These are phyloP conservation scores for Colletotrichum phormii DNA, from an alignment of 2,329 filamentous ascomycete genomes.

Conservation along the genomic window DNA sequence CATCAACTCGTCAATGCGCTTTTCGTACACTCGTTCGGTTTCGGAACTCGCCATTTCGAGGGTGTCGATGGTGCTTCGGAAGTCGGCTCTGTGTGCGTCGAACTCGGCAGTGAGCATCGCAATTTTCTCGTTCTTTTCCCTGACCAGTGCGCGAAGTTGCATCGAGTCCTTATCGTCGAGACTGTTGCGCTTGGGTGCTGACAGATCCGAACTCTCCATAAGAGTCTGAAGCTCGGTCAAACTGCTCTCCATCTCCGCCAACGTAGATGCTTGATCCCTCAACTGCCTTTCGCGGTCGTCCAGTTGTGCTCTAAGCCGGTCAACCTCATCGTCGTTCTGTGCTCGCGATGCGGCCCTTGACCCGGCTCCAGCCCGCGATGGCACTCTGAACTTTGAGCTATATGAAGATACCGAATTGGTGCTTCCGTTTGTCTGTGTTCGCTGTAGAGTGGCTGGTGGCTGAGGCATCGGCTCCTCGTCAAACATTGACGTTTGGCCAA, in stretches of 20 bases:
- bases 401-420: slow-evolving; percentile 67
- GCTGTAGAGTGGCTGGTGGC: slow-evolving; percentile 61
- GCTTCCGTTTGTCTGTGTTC: slow-evolving; percentile 65
- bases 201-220: slow-evolving; percentile 69
- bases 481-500: slow-evolving; percentile 61
- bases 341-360: slow-evolving; percentile 50
- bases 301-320: slow-evolving; percentile 77
- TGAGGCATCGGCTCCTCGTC: slow-evolving; percentile 67
- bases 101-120: slow-evolving; percentile 93
- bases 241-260: slow-evolving; percentile 91
- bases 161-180: slow-evolving; percentile 77
- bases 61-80: slow-evolving; percentile 95
- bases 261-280: slow-evolving; percentile 84
- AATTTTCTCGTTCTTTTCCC: slow-evolving; percentile 98
- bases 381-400: slow-evolving; percentile 63
- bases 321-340: slow-evolving; percentile 76
- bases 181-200: slow-evolving; percentile 56
- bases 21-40: slow-evolving; percentile 95
- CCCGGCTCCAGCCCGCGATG: slow-evolving; percentile 59
- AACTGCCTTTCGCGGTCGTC: slow-evolving; percentile 88
- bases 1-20: slow-evolving; percentile 87
- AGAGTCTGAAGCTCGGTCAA: slow-evolving; percentile 81
- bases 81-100: slow-evolving; percentile 93
- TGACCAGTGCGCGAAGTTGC: slow-evolving; percentile 83
- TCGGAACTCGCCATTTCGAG: slow-evolving; percentile 95